Base-by-base conservation (phyloP, 2,329 filamentous ascomycete species). In the Passalora sequoiae region DNA sequence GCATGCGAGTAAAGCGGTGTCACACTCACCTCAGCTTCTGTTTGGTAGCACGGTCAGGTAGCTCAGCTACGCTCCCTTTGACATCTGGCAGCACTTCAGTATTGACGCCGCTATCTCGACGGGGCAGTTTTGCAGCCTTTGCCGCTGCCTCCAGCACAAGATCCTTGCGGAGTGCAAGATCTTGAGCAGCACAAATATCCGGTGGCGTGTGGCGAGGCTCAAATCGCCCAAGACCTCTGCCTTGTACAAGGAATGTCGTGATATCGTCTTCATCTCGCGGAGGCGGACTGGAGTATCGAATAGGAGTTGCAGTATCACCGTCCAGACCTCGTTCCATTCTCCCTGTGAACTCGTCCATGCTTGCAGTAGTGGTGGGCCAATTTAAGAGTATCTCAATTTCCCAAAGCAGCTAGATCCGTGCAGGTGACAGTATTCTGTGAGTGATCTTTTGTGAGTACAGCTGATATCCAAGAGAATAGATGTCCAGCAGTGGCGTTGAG, bases 121-220 rank as follows among this genome's bases (percentile, higher is more conserved):
- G 49, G n/a, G 51, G 33, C 8, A 43, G n/a, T 10, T 49, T 47
- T 19, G 49, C 40, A n/a, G 33, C 38, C 38, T 50, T 41, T 8
- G 44, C 42, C 32, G 41, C 38, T 8, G 48, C 48, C 5, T 44
- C 35, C 19, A 52, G 47, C 21, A 47, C 42, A 19, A 40, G 28
- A 15, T 38, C 39, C 38, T 50, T 53, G 9, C 39, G 30, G 10
- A 50, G 43, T 20, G 47, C 52, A 17, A 40, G 33, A 16, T 55
- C 52, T 35, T 55, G 52, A 13, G 52, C 52, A 13, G 48, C 47
- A 40, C 40, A 49, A 13, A 43, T 43, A 33, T 55, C 52, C 35
- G 41, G 40, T 33, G 46, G 49, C 21, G 52, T 55, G 38, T 53
- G 50, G 31, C 46, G 45, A 30, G 52, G 50, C 35, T 43, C 38